These are phyloP conservation scores for Xerocomus nothofagi DNA, from an alignment of 1,284 basidiomycete species.

Conservation along the genomic window DNA sequence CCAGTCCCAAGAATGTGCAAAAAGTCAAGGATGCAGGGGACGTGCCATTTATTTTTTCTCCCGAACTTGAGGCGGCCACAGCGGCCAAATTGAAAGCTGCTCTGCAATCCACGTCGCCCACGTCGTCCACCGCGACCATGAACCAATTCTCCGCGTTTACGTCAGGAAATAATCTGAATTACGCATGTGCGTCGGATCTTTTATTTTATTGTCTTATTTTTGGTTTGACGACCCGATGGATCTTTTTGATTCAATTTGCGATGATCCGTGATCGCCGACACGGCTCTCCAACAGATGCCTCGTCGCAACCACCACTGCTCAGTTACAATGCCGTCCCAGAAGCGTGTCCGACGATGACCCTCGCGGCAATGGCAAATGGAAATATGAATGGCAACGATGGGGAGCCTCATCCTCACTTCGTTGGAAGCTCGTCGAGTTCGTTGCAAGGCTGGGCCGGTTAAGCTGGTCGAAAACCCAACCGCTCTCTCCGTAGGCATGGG, in stretches of 20 bases:
- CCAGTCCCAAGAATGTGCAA: slow-evolving; percentile 12
- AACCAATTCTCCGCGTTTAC: slow-evolving; percentile 24
- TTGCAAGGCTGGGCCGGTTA: slow-evolving; percentile 35
- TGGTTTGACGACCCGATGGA: slow-evolving; percentile 6
- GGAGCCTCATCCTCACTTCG: slow-evolving; percentile 12
- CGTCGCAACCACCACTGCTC: slow-evolving; percentile 10
- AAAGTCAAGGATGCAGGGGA: slow-evolving; percentile 34
- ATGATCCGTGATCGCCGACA: slow-evolving; percentile 14
- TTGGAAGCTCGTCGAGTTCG: slow-evolving; percentile 31
- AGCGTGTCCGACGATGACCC: background rate
- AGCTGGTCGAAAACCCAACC: background rate
- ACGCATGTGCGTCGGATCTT: slow-evolving; percentile 30
- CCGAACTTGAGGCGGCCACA: slow-evolving; percentile 32
- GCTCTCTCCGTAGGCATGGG: no score
- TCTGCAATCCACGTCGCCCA: slow-evolving; percentile 20
- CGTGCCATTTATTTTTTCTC: slow-evolving; percentile 35
- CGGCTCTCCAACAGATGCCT: slow-evolving; percentile 5
- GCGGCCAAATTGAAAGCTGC: slow-evolving; percentile 31
- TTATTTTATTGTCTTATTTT: slow-evolving; percentile 1
- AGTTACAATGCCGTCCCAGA: slow-evolving; percentile 14
- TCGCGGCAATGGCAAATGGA: slow-evolving; percentile 1
- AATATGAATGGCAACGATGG: slow-evolving; percentile 7
- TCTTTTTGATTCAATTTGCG: background rate
- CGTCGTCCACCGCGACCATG: background rate
- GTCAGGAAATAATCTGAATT: slow-evolving; percentile 18